These are phyloP conservation scores for Saitozyma podzolica DNA, from an alignment of 768 basidiomycete genomes.

Conservation along the genomic window DNA sequence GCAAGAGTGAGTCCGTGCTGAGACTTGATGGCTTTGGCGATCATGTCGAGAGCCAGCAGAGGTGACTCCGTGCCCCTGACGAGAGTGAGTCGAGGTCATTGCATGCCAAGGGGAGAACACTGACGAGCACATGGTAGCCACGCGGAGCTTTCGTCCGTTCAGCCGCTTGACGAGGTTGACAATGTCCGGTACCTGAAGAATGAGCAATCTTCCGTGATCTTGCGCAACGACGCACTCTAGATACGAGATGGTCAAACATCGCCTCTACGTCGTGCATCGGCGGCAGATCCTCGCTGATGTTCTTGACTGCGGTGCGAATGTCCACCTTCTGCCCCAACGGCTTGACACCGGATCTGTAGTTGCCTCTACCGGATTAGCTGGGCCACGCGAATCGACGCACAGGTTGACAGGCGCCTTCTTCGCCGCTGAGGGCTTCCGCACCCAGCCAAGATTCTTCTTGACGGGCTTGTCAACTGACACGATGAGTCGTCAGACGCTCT, in stretches of 20 bases:
- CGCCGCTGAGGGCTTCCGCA: too few relatives aligned
- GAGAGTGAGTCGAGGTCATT: background rate
- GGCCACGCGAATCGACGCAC: conserved; percentile 13
- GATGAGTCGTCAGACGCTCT: conserved; percentile 3
- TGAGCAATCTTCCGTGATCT: too few relatives aligned
- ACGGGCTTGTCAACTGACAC: conserved; percentile 10
- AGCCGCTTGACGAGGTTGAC: conserved; percentile 44
- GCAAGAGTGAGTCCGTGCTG: conserved; percentile 67
- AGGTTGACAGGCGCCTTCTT: conserved; percentile 27
- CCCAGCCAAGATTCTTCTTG: conserved; percentile 7
- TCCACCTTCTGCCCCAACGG: conserved; percentile 24
- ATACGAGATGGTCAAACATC: conserved; percentile 44
- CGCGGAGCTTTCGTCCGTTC: conserved; percentile 77
- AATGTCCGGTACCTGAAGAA: conserved; percentile 25
- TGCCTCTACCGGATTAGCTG: conserved; percentile 6
- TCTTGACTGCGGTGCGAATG: conserved; percentile 27
- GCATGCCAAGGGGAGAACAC: conserved; percentile 9
- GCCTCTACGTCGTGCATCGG: conserved; percentile 39
- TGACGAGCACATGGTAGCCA: conserved; percentile 81
- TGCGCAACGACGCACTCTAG: conserved; percentile 12
- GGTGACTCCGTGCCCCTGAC: conserved; percentile 89
- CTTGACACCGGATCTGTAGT: conserved; percentile 34
- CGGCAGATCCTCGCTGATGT: conserved; percentile 37
- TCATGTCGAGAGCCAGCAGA: conserved; percentile 80
- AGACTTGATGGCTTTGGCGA: conserved; percentile 71